Percentiles rank a stretch among this genome's conserved stretches.
Evolutionary conservation across 2,329 filamentous ascomycete genomes (phyloP).

Genomic region (Sporothrix globosa): DNA sequence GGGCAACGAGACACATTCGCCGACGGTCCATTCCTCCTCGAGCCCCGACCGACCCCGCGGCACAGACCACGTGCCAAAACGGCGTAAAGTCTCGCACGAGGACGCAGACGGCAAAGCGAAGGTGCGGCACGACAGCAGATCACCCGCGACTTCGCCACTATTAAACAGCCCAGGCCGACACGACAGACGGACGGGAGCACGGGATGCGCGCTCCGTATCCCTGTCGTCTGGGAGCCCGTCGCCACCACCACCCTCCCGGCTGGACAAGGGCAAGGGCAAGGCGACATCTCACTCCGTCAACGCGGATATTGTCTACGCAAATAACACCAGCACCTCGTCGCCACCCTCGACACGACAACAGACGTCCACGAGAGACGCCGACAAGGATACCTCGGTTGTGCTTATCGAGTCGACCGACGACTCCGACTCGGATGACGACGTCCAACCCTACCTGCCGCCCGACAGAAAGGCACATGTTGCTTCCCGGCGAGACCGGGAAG

Average conservation of each 20-base stretch:
- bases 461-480: not conserved
- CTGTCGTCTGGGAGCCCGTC: not conserved
- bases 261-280: slow-evolving; percentile 33
- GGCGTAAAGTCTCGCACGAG: slow-evolving; percentile 35
- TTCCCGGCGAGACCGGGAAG: not conserved
- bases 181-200: not conserved
- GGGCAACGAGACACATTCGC: slow-evolving; percentile 29
- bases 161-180: not conserved
- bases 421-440: slow-evolving; percentile 11
- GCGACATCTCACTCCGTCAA: slow-evolving; percentile 29
- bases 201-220: not conserved
- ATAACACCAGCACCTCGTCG: not conserved
- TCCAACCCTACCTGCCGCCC: not conserved
- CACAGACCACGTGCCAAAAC: slow-evolving; percentile 27
- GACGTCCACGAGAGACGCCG: not conserved
- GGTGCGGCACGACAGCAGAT: not conserved
- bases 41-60: not conserved
- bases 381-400: slow-evolving; percentile 18
- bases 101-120: not conserved
- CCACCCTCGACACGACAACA: not conserved
- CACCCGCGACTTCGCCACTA: not conserved
- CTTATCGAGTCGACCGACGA: slow-evolving; percentile 29
- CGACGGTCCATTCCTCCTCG: not conserved
- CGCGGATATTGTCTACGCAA: slow-evolving; percentile 8
- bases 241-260: not conserved